phyloP scores from a whole-genome alignment of 164 flowering plant genomes.

The Vitis rotundifolia region DNA sequence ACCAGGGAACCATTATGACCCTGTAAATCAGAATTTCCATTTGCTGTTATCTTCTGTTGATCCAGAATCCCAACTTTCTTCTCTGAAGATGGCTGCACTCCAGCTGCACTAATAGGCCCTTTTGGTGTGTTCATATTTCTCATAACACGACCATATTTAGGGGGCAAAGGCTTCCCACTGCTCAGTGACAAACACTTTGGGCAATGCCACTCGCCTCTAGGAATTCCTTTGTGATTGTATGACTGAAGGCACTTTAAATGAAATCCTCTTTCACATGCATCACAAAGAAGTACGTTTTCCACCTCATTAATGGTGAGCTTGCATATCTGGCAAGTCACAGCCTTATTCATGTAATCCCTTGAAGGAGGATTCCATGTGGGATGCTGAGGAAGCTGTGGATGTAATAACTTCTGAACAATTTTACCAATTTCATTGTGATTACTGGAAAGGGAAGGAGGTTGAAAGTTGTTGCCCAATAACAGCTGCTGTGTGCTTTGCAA shows the following conservation, averaged over 20 bases:
- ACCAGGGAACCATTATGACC: slow-evolving; percentile 19
- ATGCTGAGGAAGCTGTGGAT: slow-evolving; percentile 54
- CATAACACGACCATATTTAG: slow-evolving; percentile 93
- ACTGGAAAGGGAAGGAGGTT: slow-evolving; percentile 32
- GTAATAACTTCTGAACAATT: slow-evolving; percentile 70
- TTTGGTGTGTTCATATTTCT: slow-evolving; percentile 50
- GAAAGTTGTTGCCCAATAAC: slow-evolving; percentile 39
- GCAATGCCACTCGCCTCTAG: slow-evolving; percentile 92
- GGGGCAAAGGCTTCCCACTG: slow-evolving; percentile 87
- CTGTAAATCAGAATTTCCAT: slow-evolving; percentile 38
- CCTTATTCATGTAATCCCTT: slow-evolving; percentile 83
- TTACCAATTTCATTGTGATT: slow-evolving; percentile 71
- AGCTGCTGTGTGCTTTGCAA: slow-evolving; percentile 42
- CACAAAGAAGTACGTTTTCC: slow-evolving; percentile 81
- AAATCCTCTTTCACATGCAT: slow-evolving; percentile 89
- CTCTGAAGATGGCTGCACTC: slow-evolving; percentile 41
- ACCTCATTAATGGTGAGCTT: slow-evolving; percentile 54
- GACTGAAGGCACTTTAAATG: slow-evolving; percentile 80
- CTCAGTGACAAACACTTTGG: slow-evolving; percentile 61
- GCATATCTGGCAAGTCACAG: slow-evolving; percentile 79
- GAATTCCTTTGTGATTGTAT: slow-evolving; percentile 60
- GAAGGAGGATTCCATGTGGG: slow-evolving; percentile 87
- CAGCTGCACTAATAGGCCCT: slow-evolving; percentile 35
- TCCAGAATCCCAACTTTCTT: slow-evolving; percentile 41
- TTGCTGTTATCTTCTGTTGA: slow-evolving; percentile 38